Evolutionary conservation across 495 filamentous ascomycete species (phyloP).

Genomic region (Baudoinia panamericana): DNA sequence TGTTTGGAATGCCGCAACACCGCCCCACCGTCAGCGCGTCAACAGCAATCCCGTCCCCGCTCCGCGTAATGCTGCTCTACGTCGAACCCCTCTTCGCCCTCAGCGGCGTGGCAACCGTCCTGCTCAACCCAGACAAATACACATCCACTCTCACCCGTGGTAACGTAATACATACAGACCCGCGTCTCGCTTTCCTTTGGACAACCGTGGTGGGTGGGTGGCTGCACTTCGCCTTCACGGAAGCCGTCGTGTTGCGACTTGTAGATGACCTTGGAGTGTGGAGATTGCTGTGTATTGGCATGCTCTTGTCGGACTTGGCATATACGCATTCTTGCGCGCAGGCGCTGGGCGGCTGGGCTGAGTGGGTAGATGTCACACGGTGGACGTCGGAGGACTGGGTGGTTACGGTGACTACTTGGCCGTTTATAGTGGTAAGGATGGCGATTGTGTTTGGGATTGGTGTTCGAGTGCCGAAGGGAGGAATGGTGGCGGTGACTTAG

Average conservation of each 20-base stretch:
- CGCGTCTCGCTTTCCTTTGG: constrained; percentile 1
- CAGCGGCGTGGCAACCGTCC: neutral
- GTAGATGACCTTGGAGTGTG: constrained; percentile 11
- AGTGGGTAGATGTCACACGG: neutral
- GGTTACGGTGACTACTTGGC: constrained; percentile 10
- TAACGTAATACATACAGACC: neutral
- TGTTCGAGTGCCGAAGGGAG: too few relatives aligned
- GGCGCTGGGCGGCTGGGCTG: constrained; percentile 6
- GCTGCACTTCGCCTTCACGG: constrained; percentile 13
- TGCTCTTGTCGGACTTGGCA: constrained; percentile 9
- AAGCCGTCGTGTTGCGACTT: constrained; percentile 11
- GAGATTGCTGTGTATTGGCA: constrained; percentile 9
- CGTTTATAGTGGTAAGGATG: too few relatives aligned
- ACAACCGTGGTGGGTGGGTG: constrained; percentile 12
- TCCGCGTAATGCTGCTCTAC: neutral
- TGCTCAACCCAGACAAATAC: constrained; percentile 8
- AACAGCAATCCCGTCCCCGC: neutral
- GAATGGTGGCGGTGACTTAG: too few relatives aligned
- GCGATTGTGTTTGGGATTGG: too few relatives aligned
- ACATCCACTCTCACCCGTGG: constrained; percentile 3
- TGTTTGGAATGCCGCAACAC: too few relatives aligned
- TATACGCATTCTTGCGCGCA: constrained; percentile 10
- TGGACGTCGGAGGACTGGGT: constrained; percentile 11
- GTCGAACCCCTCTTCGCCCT: constrained; percentile 12
- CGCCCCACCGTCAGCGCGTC: too few relatives aligned